Conservation (phyloP, 176 grass and related monocot species). For the Hyparrhenia diplandra region DNA sequence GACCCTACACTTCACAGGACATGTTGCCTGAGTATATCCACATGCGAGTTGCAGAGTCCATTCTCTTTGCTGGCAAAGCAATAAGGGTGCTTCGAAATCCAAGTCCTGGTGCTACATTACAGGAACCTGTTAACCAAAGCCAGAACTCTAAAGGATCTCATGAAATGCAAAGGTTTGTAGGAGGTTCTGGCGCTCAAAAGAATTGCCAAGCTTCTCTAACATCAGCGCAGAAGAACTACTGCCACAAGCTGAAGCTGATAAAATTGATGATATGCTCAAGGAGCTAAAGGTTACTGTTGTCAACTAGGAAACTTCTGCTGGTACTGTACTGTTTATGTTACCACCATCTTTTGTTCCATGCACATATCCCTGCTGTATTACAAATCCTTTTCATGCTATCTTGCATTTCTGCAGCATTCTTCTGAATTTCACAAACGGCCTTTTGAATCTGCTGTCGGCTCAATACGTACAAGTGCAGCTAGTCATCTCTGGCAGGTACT, state of each 20-base stretch:
- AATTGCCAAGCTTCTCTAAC: slow-evolving; percentile 43
- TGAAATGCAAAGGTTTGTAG: slow-evolving; percentile 57
- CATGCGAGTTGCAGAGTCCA: slow-evolving; percentile 92
- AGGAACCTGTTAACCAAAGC: slow-evolving; percentile 48
- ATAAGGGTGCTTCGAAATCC: slow-evolving; percentile 89
- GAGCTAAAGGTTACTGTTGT: slow-evolving; percentile 69
- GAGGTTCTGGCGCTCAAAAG: slow-evolving; percentile 44
- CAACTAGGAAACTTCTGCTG: background rate
- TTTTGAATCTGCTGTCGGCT: slow-evolving; percentile 90
- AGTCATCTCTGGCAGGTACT: slow-evolving; percentile 95
- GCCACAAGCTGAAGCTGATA: slow-evolving; percentile 85
- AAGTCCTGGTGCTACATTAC: slow-evolving; percentile 64
- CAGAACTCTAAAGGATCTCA: slow-evolving; percentile 48
- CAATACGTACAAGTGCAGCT: slow-evolving; percentile 92
- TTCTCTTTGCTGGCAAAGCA: slow-evolving; percentile 97
- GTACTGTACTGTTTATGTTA: slow-evolving; percentile 2
- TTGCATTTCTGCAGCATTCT: slow-evolving; percentile 71
- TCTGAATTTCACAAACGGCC: slow-evolving; percentile 93
- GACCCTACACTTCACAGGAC: slow-evolving; percentile 51
- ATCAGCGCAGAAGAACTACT: slow-evolving; percentile 80
- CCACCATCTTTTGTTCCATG: slow-evolving; percentile 20
- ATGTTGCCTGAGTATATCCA: slow-evolving; percentile 96
- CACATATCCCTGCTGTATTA: background rate
- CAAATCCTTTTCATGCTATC: background rate
- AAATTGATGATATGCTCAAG: slow-evolving; percentile 91